These are phyloP conservation scores for Phytophthora brassicae DNA, from an alignment of 352 stramenopile genomes.

Conservation along the genomic window DNA sequence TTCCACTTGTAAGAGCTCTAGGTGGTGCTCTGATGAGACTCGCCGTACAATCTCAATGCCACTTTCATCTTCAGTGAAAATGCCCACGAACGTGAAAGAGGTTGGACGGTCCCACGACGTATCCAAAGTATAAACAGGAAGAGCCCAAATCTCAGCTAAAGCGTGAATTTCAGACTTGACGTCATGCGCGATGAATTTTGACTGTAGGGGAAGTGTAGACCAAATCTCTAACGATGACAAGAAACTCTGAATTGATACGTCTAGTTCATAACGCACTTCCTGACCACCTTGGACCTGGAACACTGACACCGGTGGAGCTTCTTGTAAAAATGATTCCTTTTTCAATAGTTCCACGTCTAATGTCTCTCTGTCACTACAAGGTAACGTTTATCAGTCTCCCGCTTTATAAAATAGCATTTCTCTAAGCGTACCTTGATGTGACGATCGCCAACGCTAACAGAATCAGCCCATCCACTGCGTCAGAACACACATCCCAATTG, in stretches of 20 bases:
- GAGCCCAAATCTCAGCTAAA: conserved; percentile 11
- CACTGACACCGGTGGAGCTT: neutral
- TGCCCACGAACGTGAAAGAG: conserved; percentile 29
- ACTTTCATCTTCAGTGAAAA: conserved; percentile 35
- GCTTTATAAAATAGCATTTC: neutral
- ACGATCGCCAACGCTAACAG: conserved; percentile 28
- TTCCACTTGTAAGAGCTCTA: conserved; percentile 46
- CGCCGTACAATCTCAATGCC: conserved; percentile 23
- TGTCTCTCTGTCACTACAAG: conserved; percentile 11
- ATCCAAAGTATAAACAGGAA: conserved; percentile 13
- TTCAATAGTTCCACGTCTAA: conserved; percentile 31
- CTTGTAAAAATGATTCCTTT: conserved; percentile 22
- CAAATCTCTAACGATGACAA: conserved; percentile 29
- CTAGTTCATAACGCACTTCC: conserved; percentile 29
- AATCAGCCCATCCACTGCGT: conserved; percentile 37
- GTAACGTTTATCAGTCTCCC: neutral
- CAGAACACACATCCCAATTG: conserved; percentile 28
- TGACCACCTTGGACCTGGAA: conserved; percentile 4
- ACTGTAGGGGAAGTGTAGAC: conserved; percentile 26
- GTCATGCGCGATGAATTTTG: conserved; percentile 14
- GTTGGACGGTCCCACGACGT: conserved; percentile 22
- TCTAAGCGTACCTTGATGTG: conserved; percentile 24
- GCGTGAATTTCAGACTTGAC: conserved; percentile 18
- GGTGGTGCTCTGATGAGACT: conserved; percentile 38
- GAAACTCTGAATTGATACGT: conserved; percentile 30